Conservation (phyloP, 1,284 basidiomycete genomes). For the Ceratobasidium sp. region DNA sequence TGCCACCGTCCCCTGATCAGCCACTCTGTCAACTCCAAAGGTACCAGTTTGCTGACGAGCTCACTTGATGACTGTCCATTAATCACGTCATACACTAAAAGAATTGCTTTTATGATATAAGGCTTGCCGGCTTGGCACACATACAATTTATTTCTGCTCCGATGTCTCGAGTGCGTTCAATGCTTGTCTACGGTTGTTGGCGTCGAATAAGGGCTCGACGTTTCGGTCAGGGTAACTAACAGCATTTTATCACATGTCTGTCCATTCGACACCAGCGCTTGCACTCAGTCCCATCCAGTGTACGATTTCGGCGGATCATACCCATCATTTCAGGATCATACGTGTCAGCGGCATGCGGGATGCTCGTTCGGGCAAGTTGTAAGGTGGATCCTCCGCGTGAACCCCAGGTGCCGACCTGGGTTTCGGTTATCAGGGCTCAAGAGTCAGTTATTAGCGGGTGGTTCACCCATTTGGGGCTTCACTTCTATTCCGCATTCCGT, state of each 20-base stretch:
- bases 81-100: not conserved
- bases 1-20: constrained; percentile 21
- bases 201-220: not conserved
- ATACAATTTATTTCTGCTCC: constrained; percentile 4
- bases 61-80: constrained; percentile 3
- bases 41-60: constrained; percentile 3
- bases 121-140: not conserved
- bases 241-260: constrained; percentile 36
- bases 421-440: constrained; percentile 25
- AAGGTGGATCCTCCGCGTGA: constrained; percentile 19
- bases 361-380: constrained; percentile 20
- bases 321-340: constrained; percentile 24
- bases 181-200: constrained; percentile 5
- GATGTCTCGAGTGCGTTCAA: constrained; percentile 22
- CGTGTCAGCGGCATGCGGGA: constrained; percentile 1
- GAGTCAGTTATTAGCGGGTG: not conserved
- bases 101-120: too few species aligned
- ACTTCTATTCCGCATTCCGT: constrained; percentile 8
- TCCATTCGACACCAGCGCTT: constrained; percentile 10
- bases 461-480: constrained; percentile 9
- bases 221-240: not conserved
- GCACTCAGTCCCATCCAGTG: not conserved
- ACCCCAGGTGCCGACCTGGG: not conserved
- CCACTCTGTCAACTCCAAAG: not conserved
- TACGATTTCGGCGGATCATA: constrained; percentile 46